Evolutionary conservation across 2,329 filamentous ascomycete genomes (phyloP), one percentile per base, ranked within the genome.

Genomic region (Claviceps arundinis): DNA sequence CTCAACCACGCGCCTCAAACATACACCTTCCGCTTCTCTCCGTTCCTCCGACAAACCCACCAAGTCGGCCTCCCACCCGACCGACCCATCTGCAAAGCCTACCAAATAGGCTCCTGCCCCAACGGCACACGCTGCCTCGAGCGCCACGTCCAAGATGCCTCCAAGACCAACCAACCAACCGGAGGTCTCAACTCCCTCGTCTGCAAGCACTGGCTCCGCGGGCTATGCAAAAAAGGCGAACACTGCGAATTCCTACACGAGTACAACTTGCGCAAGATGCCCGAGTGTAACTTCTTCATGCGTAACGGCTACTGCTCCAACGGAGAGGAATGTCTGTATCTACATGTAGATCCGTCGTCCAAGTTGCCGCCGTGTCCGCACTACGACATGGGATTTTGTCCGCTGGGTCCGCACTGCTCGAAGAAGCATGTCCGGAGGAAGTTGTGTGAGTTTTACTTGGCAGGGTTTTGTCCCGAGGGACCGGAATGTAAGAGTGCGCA

Each of bases 171-270:
- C 56, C 63, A 65, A 54, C 56, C 59, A 4, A 56, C 62, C 19
- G 68, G 74, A 42, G 82, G 81, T 37, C 85, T 85, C 66, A 87
- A 85, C 71, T 86, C 80, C 64, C 81, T 97, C 16, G 91, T 98
- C 55, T 98, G 93, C 81, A 98, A 98, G 73, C 93, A 97, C 76
- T 97, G 93, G 84, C 82, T 97, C 63, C 87, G 94, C 58, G 91
- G 90, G 0, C 81, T 98, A 19, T 98, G 93, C 76, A 98, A 98
- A 67, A 97, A 97, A 71, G 93, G 91, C 62, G 85, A 96, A 64
- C 81, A 83, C 59, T 98, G 93, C 81, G 93, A 98, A 73, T 98
- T 97, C 63, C 76, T 97, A 48, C 93, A 98, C 76, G 93, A 97
- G 71, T 98, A 96, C 75, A 97, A 98, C 71, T 79, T 98, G 60